These are phyloP conservation scores for Fusarium falciforme DNA, from an alignment of 2,329 filamentous ascomycete genomes.

Conservation along the genomic window DNA sequence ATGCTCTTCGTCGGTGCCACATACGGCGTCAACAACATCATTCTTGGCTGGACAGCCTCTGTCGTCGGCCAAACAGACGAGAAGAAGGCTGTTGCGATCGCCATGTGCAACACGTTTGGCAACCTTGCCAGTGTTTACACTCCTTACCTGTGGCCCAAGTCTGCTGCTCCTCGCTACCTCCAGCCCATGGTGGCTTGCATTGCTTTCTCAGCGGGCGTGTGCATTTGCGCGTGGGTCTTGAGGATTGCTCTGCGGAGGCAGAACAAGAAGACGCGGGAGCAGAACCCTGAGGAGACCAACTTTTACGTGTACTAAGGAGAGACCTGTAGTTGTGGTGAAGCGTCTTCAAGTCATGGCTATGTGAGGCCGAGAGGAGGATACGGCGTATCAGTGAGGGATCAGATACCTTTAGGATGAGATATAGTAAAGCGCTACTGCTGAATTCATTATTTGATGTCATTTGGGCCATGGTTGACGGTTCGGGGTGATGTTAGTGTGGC, in stretches of 20 bases:
- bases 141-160: conserved; percentile 35
- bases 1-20: conserved; percentile 53
- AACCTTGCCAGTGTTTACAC: conserved; percentile 38
- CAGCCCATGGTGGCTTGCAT: conserved; percentile 32
- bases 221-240: conserved; percentile 52
- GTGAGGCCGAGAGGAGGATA: background rate
- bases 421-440: background rate
- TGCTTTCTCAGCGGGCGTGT: conserved; percentile 48
- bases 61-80: conserved; percentile 58
- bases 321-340: background rate
- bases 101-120: conserved; percentile 36
- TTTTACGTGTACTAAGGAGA: conserved; percentile 45
- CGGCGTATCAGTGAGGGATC: background rate
- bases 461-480: background rate
- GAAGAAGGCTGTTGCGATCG: conserved; percentile 58
- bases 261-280: conserved; percentile 48
- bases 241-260: conserved; percentile 47
- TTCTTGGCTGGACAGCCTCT: conserved; percentile 55
- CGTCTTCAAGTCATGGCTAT: background rate
- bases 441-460: background rate
- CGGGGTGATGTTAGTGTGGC: no score
- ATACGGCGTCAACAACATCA: conserved; percentile 56
- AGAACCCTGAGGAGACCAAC: conserved; percentile 38
- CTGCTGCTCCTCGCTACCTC: conserved; percentile 18
- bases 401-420: background rate